A percentile compares a stretch with the other conserved stretches of the same genome.
Conservation (phyloP, 129 eudicot genomes). For the Flaveria robusta region DNA sequence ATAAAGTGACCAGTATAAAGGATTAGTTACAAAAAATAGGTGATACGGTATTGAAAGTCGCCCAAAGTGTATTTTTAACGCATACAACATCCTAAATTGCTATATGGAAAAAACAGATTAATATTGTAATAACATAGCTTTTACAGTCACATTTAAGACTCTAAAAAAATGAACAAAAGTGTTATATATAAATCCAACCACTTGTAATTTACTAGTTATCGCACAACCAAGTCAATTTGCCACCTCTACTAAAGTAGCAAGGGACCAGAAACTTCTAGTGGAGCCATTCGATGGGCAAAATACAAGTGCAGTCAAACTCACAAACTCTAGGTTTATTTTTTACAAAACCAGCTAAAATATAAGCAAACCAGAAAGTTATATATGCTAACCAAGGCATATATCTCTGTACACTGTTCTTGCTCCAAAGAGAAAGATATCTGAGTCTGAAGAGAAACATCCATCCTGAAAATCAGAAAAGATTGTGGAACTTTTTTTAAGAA, state of each 20-base stretch:
- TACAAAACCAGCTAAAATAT: neutral
- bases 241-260: neutral
- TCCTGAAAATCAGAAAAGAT: slow-evolving; percentile 49
- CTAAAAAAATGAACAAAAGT: neutral
- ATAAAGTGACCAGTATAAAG: neutral
- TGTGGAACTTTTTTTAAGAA: neutral
- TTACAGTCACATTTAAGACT: neutral
- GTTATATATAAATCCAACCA: neutral
- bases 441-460: slow-evolving; percentile 95
- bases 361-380: slow-evolving; percentile 12
- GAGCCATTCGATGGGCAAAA: neutral
- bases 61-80: neutral
- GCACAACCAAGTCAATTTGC: neutral
- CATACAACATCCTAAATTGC: neutral
- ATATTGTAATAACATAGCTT: neutral
- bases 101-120: neutral
- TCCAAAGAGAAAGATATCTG: slow-evolving; percentile 94
- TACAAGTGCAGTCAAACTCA: neutral
- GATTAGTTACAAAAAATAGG: neutral
- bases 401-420: slow-evolving; percentile 98
- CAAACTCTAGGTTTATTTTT: neutral
- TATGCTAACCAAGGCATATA: slow-evolving; percentile 78
- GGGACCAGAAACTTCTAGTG: neutral
- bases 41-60: neutral
- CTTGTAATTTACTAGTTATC: neutral